Evolutionary conservation across 2,329 filamentous ascomycete species (phyloP), one percentile per base, ranked within the genome.

Genomic region (Cordyceps fumosorosea): DNA sequence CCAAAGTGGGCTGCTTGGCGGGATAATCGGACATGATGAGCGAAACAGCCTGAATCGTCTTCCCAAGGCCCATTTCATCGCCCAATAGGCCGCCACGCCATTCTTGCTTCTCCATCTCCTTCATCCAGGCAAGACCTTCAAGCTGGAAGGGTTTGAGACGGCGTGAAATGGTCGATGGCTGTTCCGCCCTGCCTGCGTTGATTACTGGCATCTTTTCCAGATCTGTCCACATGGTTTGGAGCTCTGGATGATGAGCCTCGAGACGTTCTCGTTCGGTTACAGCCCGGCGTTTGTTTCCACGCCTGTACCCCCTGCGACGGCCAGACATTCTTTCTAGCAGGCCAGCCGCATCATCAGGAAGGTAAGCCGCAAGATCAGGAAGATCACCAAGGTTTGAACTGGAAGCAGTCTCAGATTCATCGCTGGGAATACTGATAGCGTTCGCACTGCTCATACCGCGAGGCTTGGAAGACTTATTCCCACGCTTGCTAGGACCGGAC

Each of bases 51-150:
- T 99, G 95, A 56, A 99, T 98, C 0, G 95, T 99, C 78, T 99
- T 99, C 56, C 95, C 95, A 77, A 99, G 90, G 7, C 95, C 95
- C 95, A 99, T 99, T 76, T 99, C 95, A 68, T 99, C 95, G 63
- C 95, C 95, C 2, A 99, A 83, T 2, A 99, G 80, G 16, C 95
- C 95, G 20, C 95, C 95, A 70, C 87, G 90, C 83, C 93, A 98
- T 45, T 89, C 77, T 0, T 86, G 89, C 75, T 90, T 80, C 73
- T 99, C 95, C 82, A 98, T 96, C 61, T 84, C 87, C 64, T 84
- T 86, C 91, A 99, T 96, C 95, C 95, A 99, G 56, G 91, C 88
- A 45, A 99, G 80, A 5, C 95, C 95, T 75, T 97, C 89, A 5
- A 96, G 86, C 71, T 99, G 95, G 72, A 98, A 99, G 0, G 89